A percentile compares a stretch with the other conserved stretches of the same genome.
These are phyloP conservation scores for Cystobasidiaceae sp. DNA, from an alignment of 1,284 basidiomycete species.

Conservation along the genomic window DNA sequence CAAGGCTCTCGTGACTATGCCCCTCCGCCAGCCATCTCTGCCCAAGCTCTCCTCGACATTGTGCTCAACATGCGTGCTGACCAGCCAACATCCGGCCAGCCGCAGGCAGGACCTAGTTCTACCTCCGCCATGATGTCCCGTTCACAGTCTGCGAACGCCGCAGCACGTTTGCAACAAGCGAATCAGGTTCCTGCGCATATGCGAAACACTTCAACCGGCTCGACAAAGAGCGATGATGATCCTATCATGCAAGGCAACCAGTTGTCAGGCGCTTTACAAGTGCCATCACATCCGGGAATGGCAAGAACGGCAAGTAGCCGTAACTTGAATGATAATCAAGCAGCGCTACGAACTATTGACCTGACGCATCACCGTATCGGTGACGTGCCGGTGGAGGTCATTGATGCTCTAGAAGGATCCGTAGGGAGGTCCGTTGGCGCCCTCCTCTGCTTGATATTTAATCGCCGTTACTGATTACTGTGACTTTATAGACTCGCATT, in stretches of 20 bases:
- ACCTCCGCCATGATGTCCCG: conserved; percentile 17
- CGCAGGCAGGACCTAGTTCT: background rate
- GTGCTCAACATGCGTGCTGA: conserved; percentile 19
- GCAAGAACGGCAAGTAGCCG: conserved; percentile 23
- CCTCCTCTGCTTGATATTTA: background rate
- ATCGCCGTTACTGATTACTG: conserved; percentile 2
- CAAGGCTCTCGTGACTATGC: background rate
- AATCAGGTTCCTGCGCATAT: conserved; percentile 9
- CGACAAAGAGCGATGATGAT: conserved; percentile 21
- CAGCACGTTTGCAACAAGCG: conserved; percentile 20
- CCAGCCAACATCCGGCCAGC: background rate
- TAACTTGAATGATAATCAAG: background rate
- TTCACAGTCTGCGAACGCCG: conserved; percentile 27
- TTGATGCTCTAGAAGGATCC: conserved; percentile 62
- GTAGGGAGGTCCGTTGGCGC: conserved; percentile 64
- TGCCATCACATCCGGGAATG: conserved; percentile 15
- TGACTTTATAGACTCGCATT: conserved; percentile 65
- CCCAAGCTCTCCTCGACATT: conserved; percentile 19
- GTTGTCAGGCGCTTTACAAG: background rate
- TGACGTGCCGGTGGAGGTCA: conserved; percentile 66
- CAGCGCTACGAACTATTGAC: conserved; percentile 60
- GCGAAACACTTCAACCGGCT: conserved; percentile 22
- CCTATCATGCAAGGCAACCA: background rate
- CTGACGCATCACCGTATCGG: conserved; percentile 70
- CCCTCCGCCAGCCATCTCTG: conserved; percentile 21